These are phyloP conservation scores for Patellaria atrata DNA, from an alignment of 495 filamentous ascomycete genomes.

Conservation along the genomic window DNA sequence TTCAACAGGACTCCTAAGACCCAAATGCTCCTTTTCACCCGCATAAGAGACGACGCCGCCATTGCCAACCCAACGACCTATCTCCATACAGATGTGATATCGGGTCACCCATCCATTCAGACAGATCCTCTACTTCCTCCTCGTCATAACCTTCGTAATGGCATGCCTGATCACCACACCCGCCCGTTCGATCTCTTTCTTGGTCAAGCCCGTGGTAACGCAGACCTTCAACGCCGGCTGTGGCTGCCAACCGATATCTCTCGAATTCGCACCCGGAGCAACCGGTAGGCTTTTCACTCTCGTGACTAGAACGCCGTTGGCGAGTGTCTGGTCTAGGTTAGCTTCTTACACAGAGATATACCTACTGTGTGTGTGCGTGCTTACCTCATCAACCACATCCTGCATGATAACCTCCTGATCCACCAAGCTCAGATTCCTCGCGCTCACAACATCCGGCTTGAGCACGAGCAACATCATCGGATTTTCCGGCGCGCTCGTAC, in stretches of 20 bases:
- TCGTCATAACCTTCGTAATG: constrained; percentile 71
- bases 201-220: constrained; percentile 69
- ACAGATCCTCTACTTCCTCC: constrained; percentile 33
- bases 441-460: constrained; percentile 67
- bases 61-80: no score
- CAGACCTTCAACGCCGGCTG: constrained; percentile 80
- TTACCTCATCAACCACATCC: constrained; percentile 87
- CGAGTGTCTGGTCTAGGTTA: constrained; percentile 31
- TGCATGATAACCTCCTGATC: constrained; percentile 80
- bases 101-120: no score
- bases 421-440: constrained; percentile 45
- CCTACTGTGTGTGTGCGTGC: constrained; percentile 7
- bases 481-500: constrained; percentile 71
- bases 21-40: no score
- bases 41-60: no score
- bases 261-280: constrained; percentile 41
- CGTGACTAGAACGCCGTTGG: constrained; percentile 78
- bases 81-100: no score
- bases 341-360: constrained; percentile 30
- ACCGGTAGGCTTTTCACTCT: constrained; percentile 64
- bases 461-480: constrained; percentile 75
- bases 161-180: constrained; percentile 80
- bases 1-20: no score
- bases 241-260: constrained; percentile 43
- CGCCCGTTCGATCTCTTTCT: constrained; percentile 90